phyloP scores from a whole-genome alignment of 106 monocot species.

The Dioscorea alata region DNA sequence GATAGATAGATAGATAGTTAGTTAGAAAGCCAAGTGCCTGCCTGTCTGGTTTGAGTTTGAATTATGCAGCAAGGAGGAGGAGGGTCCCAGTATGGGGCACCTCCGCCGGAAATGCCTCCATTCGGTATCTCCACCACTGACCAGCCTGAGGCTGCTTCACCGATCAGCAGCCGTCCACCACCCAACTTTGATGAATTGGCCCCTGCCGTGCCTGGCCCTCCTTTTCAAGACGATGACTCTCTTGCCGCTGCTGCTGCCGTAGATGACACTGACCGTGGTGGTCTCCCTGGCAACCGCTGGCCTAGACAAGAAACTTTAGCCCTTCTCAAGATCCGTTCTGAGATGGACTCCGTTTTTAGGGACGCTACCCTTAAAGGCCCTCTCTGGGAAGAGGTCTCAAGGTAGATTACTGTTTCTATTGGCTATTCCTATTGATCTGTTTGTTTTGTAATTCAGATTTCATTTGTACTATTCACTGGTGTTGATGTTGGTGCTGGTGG shows the following conservation, averaged over 20 bases:
- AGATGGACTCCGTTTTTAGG: slow-evolving; percentile 83
- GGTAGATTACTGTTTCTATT: slow-evolving; percentile 20
- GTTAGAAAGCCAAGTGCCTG: too few species aligned
- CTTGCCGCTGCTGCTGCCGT: slow-evolving; percentile 23
- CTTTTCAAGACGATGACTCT: slow-evolving; percentile 26
- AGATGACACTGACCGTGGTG: slow-evolving; percentile 29
- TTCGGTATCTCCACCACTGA: slow-evolving; percentile 5
- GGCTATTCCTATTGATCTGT: too few species aligned
- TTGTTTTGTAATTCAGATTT: too few species aligned
- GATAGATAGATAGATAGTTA: too few species aligned
- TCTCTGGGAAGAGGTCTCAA: slow-evolving; percentile 91
- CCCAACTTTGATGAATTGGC: slow-evolving; percentile 41
- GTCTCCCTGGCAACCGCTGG: slow-evolving; percentile 67
- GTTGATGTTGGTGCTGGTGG: too few species aligned
- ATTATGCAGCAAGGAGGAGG: slow-evolving; percentile 43
- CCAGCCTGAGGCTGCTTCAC: slow-evolving; percentile 31
- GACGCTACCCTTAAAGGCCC: slow-evolving; percentile 83
- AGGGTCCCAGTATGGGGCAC: slow-evolving; percentile 35
- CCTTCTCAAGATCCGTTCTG: slow-evolving; percentile 90
- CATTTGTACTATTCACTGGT: too few species aligned
- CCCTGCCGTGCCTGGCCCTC: slow-evolving; percentile 7
- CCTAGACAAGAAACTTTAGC: slow-evolving; percentile 86
- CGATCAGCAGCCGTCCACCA: slow-evolving; percentile 47
- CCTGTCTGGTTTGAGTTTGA: not conserved
- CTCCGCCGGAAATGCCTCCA: slow-evolving; percentile 30